Conservation (phyloP, 2,329 filamentous ascomycete species). For the Scedosporium boydii region DNA sequence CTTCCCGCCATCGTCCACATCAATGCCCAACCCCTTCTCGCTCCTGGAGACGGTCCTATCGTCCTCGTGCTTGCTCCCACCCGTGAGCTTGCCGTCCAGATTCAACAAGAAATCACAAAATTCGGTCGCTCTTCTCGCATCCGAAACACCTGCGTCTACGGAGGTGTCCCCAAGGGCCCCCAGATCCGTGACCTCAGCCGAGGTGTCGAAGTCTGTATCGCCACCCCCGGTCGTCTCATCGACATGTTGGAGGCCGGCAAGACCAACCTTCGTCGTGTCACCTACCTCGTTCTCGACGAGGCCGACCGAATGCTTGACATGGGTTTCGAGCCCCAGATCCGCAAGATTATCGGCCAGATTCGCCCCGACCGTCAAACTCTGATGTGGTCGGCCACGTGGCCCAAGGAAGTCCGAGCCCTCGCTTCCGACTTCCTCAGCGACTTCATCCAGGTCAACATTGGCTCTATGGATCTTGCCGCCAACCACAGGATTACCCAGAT, state of each 20-base stretch:
- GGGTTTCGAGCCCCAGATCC: conserved; percentile 99
- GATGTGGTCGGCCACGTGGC: conserved; percentile 99
- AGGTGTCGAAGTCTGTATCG: conserved; percentile 97
- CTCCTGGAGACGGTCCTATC: conserved; percentile 91
- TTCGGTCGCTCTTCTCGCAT: conserved; percentile 97
- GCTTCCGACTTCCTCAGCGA: conserved; percentile 85
- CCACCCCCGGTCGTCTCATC: conserved; percentile 93
- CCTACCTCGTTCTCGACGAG: conserved; percentile 96
- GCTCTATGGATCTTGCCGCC: conserved; percentile 89
- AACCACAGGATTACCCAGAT: conserved; percentile 98
- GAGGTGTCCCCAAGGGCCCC: conserved; percentile 94
- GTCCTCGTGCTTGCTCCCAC: conserved; percentile 93
- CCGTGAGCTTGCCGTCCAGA: conserved; percentile 95
- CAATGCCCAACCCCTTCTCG: conserved; percentile 94
- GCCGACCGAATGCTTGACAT: conserved; percentile 99
- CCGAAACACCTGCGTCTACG: conserved; percentile 97
- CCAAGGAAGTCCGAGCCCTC: conserved; percentile 92
- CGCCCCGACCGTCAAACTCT: conserved; percentile 96
- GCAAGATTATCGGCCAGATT: conserved; percentile 97
- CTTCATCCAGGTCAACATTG: conserved; percentile 98
- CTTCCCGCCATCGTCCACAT: conserved; percentile 98
- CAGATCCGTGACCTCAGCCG: conserved; percentile 92
- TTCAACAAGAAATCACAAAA: conserved; percentile 97
- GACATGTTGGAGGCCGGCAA: conserved; percentile 98
- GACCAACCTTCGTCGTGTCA: conserved; percentile 95